These are phyloP conservation scores for Malus asiatica DNA, from an alignment of 306 rosid genomes.

Conservation along the genomic window DNA sequence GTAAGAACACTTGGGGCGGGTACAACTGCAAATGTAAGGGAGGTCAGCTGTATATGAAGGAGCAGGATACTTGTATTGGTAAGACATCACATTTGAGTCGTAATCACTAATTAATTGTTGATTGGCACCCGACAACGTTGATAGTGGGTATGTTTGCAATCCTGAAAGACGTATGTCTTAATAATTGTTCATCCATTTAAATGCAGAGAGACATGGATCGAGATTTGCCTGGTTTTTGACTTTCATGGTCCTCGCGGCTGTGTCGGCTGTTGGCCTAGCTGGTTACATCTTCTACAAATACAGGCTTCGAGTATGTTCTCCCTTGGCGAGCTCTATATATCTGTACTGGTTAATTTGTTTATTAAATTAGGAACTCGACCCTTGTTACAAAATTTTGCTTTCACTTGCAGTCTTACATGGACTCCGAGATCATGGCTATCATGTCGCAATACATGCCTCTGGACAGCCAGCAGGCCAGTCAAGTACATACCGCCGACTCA, in stretches of 20 bases:
- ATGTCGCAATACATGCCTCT: slow-evolving; percentile 98
- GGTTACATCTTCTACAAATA: slow-evolving; percentile 91
- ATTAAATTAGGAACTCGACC: not conserved
- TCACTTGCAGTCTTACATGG: slow-evolving; percentile 77
- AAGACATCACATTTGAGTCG: not conserved
- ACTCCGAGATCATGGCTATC: slow-evolving; percentile 91
- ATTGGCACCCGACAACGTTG: not conserved
- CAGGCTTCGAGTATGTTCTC: slow-evolving; percentile 69
- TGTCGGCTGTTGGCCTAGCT: slow-evolving; percentile 49
- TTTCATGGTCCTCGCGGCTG: slow-evolving; percentile 48
- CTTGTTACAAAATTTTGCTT: not conserved
- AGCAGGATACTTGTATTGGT: slow-evolving; percentile 48
- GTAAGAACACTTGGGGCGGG: slow-evolving; percentile 54
- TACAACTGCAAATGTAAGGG: slow-evolving; percentile 47
- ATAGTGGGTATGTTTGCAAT: not conserved
- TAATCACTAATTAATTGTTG: not conserved
- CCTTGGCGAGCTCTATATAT: not conserved
- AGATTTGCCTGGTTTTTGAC: slow-evolving; percentile 45
- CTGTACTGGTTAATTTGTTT: not conserved
- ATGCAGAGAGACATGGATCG: slow-evolving; percentile 68
- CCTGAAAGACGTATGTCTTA: not conserved
- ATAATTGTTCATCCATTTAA: slow-evolving; percentile 3
- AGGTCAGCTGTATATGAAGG: slow-evolving; percentile 38
- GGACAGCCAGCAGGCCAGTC: slow-evolving; percentile 50
- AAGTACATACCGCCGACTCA: slow-evolving; percentile 46